A percentile compares a stretch with the other conserved stretches of the same genome.
Evolutionary conservation across 108 stramenopile genomes (phyloP).

Genomic region (Aureococcus anophagefferens): DNA sequence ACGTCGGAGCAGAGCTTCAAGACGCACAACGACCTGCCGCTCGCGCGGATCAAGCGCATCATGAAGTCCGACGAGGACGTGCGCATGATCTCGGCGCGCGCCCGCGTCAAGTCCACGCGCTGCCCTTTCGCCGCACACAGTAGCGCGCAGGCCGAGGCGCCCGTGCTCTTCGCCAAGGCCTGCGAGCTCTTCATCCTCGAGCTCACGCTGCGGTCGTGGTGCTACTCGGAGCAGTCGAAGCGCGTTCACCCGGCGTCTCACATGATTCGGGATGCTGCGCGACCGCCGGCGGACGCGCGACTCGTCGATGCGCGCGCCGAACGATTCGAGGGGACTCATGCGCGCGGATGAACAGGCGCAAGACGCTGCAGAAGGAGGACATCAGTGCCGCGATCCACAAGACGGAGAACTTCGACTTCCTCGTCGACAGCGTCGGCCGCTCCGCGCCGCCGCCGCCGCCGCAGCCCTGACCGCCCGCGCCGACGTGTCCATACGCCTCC

Average conservation of each 20-base stretch:
- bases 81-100: constrained; percentile 54
- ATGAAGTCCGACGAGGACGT: constrained; percentile 98
- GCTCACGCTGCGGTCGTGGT: constrained; percentile 61
- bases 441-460: too few species aligned
- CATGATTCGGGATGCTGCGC: too few species aligned
- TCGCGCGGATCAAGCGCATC: constrained; percentile 96
- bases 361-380: constrained; percentile 20
- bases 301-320: too few species aligned
- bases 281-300: too few species aligned
- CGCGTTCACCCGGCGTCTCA: too few species aligned
- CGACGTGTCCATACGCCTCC: too few species aligned
- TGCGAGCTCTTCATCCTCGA: constrained; percentile 97
- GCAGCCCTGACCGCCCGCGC: too few species aligned
- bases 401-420: constrained; percentile 19
- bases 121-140: constrained; percentile 23
- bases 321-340: too few species aligned
- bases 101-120: too few species aligned
- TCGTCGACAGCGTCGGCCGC: background rate
- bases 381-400: constrained; percentile 14
- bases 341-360: too few species aligned
- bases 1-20: constrained; percentile 31
- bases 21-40: constrained; percentile 55
- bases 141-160: constrained; percentile 83
- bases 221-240: constrained; percentile 7
- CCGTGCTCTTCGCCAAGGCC: constrained; percentile 94